These are phyloP conservation scores for Crithidia acanthocephali DNA, from an alignment of 208 protist genomes.

Conservation along the genomic window DNA sequence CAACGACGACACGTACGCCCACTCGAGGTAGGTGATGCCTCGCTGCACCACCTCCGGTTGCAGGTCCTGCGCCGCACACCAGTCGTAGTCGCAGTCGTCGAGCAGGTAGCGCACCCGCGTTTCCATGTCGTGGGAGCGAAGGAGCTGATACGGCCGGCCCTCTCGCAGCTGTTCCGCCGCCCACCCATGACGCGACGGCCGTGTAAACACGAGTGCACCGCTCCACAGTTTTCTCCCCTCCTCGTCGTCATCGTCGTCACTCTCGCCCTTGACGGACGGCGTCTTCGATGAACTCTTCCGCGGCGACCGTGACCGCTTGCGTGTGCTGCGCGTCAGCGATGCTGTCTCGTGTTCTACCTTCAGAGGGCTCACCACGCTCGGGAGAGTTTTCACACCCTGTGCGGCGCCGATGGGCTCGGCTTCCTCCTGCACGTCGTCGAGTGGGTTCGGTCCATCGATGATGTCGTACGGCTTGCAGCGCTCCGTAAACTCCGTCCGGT, in stretches of 20 bases:
- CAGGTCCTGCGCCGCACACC: constrained; percentile 48
- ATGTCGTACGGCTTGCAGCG: constrained; percentile 71
- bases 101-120: constrained; percentile 59
- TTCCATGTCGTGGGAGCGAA: constrained; percentile 49
- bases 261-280: constrained; percentile 7
- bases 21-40: constrained; percentile 68
- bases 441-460: constrained; percentile 61
- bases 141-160: constrained; percentile 52
- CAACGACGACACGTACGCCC: constrained; percentile 61
- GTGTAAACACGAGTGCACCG: not conserved
- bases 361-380: not conserved
- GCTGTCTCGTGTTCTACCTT: not conserved
- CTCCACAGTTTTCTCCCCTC: not conserved
- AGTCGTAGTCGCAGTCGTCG: constrained; percentile 73
- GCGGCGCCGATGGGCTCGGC: not conserved
- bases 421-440: constrained; percentile 34
- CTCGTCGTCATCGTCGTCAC: not conserved
- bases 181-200: constrained; percentile 38
- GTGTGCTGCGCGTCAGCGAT: not conserved
- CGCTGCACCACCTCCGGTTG: constrained; percentile 42
- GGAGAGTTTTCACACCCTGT: not conserved
- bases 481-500: constrained; percentile 39
- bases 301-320: constrained; percentile 10
- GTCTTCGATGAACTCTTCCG: constrained; percentile 4
- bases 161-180: constrained; percentile 28